Evolutionary conservation across 495 filamentous ascomycete genomes (phyloP), one percentile per base, ranked within the genome.

Genomic region (Pyrenopolyporus hunteri): DNA sequence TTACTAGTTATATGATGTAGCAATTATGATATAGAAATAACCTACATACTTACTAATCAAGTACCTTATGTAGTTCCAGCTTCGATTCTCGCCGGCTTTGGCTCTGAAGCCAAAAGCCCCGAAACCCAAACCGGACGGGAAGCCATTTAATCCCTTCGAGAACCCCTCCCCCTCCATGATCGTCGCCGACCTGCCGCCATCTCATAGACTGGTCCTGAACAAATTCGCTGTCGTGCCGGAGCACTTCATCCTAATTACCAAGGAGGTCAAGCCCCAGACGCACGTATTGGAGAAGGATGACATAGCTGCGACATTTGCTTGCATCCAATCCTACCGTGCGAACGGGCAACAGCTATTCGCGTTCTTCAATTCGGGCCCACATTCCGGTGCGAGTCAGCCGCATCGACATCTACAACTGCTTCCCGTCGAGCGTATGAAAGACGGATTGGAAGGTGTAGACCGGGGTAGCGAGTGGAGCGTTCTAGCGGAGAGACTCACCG

Each of bases 371-470:
- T 90, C 86, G 22, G 91, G 91, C 7, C 73, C 81, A 1, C 78
- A 87, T 44, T 90, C 86, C n/a, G 91, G 91, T 0, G 89, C 90
- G 4, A 89, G 85, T 48, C 90, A 95, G 72, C 83, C 88, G 1
- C 91, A 93, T 72, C 75, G 91, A 13, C 91, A 95, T 65, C 56
- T 95, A 2, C 90, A 95, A 69, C 85, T 95, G 26, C 74, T 93
- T 2, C 88, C 89, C 0, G 80, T 92, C 0, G 82, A 85, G 40
- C 73, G 79, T 4, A 93, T 93, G 89, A 74, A 72, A 22, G 78
- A 78, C 17, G 83, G 77, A 0, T 64, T 82, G 31, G 69, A 65
- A 50, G 26, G 51, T 3, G 39, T 50, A 0, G 67, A 56, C 60
- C n/a, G 55, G 23, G 52, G 70, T 6, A 13, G 36, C 14, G 40